These are phyloP conservation scores for Komagataella phaffii DNA, from an alignment of 805 yeast species.

Conservation along the genomic window DNA sequence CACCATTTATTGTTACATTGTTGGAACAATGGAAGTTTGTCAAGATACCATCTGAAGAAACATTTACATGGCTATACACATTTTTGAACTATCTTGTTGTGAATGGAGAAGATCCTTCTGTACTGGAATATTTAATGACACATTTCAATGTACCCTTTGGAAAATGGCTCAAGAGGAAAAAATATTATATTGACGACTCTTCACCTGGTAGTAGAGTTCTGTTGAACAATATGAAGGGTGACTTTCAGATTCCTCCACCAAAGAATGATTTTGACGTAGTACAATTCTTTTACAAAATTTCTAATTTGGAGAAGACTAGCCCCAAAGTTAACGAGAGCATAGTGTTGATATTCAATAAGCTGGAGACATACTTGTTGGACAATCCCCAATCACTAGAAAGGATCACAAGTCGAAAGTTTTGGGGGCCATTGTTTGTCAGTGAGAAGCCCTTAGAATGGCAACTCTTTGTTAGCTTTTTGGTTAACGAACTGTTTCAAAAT, in stretches of 20 bases:
- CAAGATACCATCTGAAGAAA: neutral
- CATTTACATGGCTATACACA: neutral
- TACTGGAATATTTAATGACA: neutral
- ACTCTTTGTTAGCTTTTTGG: neutral
- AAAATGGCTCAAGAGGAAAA: neutral
- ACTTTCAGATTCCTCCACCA: neutral
- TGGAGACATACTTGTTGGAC: neutral
- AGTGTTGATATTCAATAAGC: neutral
- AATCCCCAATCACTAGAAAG: neutral
- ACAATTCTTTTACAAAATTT: neutral
- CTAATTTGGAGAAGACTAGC: neutral
- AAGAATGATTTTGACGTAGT: neutral
- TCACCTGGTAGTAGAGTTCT: neutral
- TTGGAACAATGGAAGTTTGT: constrained; percentile 38
- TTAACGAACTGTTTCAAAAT: neutral
- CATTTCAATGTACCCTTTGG: neutral
- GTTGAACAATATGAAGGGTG: neutral
- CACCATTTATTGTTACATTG: constrained; percentile 44
- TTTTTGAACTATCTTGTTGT: neutral
- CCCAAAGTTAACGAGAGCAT: neutral
- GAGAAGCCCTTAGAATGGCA: neutral
- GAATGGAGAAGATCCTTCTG: neutral
- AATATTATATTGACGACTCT: neutral
- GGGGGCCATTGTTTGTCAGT: neutral
- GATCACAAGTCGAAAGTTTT: neutral